A percentile compares a stretch with the other conserved stretches of the same genome.
Conservation (phyloP, 495 filamentous ascomycete species). For the Bacidia rubella region DNA sequence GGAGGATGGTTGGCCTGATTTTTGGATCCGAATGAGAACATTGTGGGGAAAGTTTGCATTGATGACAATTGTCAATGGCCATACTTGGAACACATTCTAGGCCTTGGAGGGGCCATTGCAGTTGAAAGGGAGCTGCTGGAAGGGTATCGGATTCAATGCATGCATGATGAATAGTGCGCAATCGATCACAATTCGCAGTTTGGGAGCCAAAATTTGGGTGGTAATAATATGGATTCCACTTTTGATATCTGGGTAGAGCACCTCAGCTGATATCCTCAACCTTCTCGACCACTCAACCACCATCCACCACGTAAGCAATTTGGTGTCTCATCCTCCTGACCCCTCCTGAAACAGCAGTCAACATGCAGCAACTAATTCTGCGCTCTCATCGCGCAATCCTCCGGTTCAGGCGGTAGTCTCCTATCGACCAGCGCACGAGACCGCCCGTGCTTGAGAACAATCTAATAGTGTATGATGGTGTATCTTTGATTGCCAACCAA, state of each 20-base stretch:
- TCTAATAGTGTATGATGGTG: constrained; percentile 30
- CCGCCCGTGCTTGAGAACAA: constrained; percentile 35
- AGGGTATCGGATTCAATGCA: too few relatives aligned
- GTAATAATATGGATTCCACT: too few relatives aligned
- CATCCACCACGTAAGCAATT: constrained; percentile 2
- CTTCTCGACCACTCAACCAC: neutral
- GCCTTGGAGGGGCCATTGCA: too few relatives aligned
- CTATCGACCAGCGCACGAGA: constrained; percentile 51
- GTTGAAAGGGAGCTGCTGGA: too few relatives aligned
- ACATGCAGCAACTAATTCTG: neutral
- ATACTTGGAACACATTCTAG: too few relatives aligned
- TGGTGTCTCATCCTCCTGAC: constrained; percentile 6
- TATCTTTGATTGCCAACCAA: constrained; percentile 3
- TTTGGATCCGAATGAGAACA: neutral
- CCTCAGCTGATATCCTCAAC: neutral
- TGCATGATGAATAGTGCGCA: too few relatives aligned
- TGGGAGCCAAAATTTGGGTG: too few relatives aligned
- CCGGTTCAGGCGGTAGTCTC: constrained; percentile 35
- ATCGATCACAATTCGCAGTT: too few relatives aligned
- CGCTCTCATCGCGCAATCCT: neutral
- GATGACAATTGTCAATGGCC: too few relatives aligned
- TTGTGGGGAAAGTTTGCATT: neutral
- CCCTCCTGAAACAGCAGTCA: neutral
- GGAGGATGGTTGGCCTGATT: neutral
- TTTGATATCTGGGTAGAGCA: neutral